A percentile compares a stretch with the other conserved stretches of the same genome.
Conservation (phyloP, 2,329 filamentous ascomycete species). For the Hypocrella siamensis region DNA sequence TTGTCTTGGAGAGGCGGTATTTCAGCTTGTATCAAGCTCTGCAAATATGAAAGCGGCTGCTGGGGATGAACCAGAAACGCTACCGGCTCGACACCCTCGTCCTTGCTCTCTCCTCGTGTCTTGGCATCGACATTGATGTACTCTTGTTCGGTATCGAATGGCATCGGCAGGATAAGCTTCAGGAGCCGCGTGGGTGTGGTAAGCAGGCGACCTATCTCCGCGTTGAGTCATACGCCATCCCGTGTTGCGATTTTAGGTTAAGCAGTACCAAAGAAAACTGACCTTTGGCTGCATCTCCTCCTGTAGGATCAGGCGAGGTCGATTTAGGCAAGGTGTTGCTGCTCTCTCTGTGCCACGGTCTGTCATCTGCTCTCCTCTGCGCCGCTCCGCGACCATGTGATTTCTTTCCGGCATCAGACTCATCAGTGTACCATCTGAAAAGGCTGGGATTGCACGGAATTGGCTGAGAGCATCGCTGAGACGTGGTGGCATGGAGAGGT, state of each 20-base stretch:
- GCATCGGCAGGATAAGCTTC: constrained; percentile 64
- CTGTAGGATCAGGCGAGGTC: constrained; percentile 10
- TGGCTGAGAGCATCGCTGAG: too few species aligned
- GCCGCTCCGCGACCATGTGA: constrained; percentile 10
- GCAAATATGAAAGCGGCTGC: constrained; percentile 80
- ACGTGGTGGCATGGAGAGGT: too few species aligned
- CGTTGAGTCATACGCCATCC: neutral
- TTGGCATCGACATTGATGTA: constrained; percentile 25
- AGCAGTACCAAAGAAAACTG: neutral
- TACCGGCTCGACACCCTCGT: constrained; percentile 52
- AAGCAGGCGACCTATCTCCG: constrained; percentile 47
- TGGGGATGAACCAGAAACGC: constrained; percentile 78
- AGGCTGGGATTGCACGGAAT: too few species aligned
- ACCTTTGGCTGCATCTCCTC: constrained; percentile 16
- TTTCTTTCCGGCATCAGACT: neutral
- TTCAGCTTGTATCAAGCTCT: constrained; percentile 78
- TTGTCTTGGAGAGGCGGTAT: constrained; percentile 53
- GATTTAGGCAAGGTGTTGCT: constrained; percentile 24
- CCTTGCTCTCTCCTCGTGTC: constrained; percentile 13
- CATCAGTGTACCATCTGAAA: neutral
- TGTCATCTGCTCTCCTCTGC: constrained; percentile 39
- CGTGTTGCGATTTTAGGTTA: neutral
- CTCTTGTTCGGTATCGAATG: constrained; percentile 23
- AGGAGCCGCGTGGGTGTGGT: constrained; percentile 69
- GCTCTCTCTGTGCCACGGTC: constrained; percentile 52